These are phyloP conservation scores for Boletus speciosus DNA, from an alignment of 768 basidiomycete species.

Conservation along the genomic window DNA sequence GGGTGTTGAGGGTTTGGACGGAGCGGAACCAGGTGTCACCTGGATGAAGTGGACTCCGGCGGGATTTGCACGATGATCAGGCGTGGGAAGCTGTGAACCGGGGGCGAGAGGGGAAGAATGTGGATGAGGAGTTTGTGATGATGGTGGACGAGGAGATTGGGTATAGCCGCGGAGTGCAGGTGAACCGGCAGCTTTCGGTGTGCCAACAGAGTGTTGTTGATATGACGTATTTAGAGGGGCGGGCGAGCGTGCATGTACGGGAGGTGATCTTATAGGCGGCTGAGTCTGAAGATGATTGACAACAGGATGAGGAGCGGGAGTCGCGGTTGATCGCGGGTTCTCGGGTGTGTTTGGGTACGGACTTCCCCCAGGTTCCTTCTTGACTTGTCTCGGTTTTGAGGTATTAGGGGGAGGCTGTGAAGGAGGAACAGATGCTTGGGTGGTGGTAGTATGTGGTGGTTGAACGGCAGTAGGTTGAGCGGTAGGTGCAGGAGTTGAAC, in stretches of 20 bases:
- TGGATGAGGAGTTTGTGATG: slow-evolving; percentile 28
- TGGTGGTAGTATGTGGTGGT: slow-evolving; percentile 32
- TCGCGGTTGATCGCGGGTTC: slow-evolving; percentile 27
- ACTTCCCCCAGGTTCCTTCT: slow-evolving; percentile 30
- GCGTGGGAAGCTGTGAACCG: slow-evolving; percentile 28
- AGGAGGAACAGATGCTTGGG: slow-evolving; percentile 24
- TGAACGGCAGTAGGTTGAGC: slow-evolving; percentile 35
- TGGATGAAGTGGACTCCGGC: slow-evolving; percentile 27
- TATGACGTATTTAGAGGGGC: slow-evolving; percentile 18
- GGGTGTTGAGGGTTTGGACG: slow-evolving; percentile 31
- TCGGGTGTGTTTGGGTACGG: slow-evolving; percentile 29
- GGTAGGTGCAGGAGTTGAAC: slow-evolving; percentile 26
- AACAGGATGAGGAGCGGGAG: slow-evolving; percentile 30
- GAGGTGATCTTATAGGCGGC: slow-evolving; percentile 27
- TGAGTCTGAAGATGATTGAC: slow-evolving; percentile 35
- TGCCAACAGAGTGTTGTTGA: slow-evolving; percentile 18
- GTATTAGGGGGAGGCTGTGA: slow-evolving; percentile 28
- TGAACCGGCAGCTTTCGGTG: slow-evolving; percentile 23
- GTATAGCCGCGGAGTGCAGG: slow-evolving; percentile 34
- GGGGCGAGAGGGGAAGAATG: slow-evolving; percentile 30
- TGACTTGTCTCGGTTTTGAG: slow-evolving; percentile 24
- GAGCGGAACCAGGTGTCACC: slow-evolving; percentile 17
- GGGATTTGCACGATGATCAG: slow-evolving; percentile 24
- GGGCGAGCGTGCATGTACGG: slow-evolving; percentile 29
- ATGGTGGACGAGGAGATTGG: slow-evolving; percentile 33